Base-by-base conservation (phyloP, 1,139 yeast species). In the Yueomyces sp. region DNA sequence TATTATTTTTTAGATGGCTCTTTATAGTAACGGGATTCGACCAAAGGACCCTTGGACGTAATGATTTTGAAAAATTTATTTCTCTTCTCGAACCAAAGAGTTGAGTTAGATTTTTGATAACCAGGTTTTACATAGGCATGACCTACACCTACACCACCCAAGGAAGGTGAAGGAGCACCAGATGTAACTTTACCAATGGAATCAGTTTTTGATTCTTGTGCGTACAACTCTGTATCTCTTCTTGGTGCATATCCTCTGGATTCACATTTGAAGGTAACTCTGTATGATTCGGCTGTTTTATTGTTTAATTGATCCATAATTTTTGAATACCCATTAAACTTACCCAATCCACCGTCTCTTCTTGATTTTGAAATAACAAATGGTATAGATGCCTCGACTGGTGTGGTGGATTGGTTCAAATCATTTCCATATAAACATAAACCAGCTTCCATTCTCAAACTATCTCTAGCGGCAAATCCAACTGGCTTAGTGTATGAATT, bases 341-440 rank as follows among this genome's bases (percentile, higher is more conserved):
- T 64, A 7, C 70, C 70, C 8, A 59, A 60, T 29, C 42, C 50
- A 7, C 59, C 60, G 0, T 57, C 59, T 59, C 96, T 75, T 63
- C 96, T 80, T 30, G 76, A 59, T 68, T 87, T 86, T 39, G 95
- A 86, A 43, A 91, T 73, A 44, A 87, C 75, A 98, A 98, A 91
- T 41, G 85, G 72, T 52, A 91, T 72, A 1, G 91, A 78, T 0
- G 94, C 94, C 55, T 87, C 94, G 5, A 89, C 76, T 12, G 98
- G 98, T 1, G 95, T 81, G 38, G 75, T 78, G n/a, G 68, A 65
- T 54, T 86, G 95, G 48, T 72, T 74, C 54, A 91, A 71, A 63
- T 91, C 98, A 60, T 87, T 84, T 4, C 98, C 98, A 55, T 91
- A 91, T 45, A 91, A 73, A 65, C 98, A 91, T 96, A 91, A 85